These are phyloP conservation scores for Globisporangium spinosum DNA, from an alignment of 352 stramenopile genomes.

Conservation along the genomic window DNA sequence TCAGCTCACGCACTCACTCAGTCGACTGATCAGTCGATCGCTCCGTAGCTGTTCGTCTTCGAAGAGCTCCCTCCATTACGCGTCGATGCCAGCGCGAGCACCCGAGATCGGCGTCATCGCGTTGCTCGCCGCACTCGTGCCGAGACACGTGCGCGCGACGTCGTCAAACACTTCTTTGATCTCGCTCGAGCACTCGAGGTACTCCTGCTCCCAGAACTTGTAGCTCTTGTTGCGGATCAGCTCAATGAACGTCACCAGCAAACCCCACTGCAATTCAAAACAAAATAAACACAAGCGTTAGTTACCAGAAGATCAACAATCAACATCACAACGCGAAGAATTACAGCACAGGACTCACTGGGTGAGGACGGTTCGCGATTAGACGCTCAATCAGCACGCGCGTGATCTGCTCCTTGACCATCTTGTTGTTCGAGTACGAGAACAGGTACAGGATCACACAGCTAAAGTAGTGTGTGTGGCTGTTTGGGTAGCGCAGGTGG, in stretches of 20 bases:
- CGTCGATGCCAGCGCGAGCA: background rate
- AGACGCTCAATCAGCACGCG: constrained; percentile 98
- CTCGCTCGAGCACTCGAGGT: constrained; percentile 97
- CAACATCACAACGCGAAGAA: constrained; percentile 4
- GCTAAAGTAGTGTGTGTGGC: constrained; percentile 99
- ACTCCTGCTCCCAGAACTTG: constrained; percentile 98
- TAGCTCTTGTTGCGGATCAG: constrained; percentile 99
- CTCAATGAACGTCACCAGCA: constrained; percentile 99
- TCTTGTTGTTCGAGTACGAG: constrained; percentile 94
- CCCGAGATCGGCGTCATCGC: constrained; percentile 20
- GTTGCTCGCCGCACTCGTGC: constrained; percentile 33
- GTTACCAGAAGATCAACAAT: background rate
- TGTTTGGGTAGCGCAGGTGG: constrained; percentile 98
- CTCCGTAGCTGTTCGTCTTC: background rate
- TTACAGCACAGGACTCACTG: constrained; percentile 39
- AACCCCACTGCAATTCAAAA: constrained; percentile 74
- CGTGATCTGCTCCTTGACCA: constrained; percentile 98
- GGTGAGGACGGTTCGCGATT: constrained; percentile 98
- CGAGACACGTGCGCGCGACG: constrained; percentile 94
- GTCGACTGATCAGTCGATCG: background rate
- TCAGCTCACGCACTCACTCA: background rate
- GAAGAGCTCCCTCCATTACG: constrained; percentile 3
- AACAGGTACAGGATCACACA: constrained; percentile 99
- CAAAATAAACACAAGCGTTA: constrained; percentile 9
- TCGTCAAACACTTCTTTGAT: constrained; percentile 99